phyloP scores from a whole-genome alignment of 1,139 yeast genomes.

The Yamadazyma oceani region DNA sequence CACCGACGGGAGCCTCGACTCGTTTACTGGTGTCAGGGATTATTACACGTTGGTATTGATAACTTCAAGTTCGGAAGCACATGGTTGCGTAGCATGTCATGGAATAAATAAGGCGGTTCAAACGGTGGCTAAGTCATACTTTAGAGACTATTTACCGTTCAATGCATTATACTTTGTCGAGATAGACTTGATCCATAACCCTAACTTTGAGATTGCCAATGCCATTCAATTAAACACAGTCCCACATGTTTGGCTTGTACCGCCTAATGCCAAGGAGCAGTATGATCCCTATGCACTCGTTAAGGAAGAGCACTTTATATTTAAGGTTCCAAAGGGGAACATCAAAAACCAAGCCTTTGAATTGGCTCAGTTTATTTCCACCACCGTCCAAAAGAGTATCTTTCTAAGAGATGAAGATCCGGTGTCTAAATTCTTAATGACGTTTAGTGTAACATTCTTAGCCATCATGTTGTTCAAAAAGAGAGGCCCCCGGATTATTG shows the following conservation, averaged over 20 bases:
- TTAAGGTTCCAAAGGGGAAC: constrained; percentile 28
- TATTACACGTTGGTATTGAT: constrained; percentile 36
- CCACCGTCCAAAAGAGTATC: constrained; percentile 42
- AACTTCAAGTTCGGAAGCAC: constrained; percentile 36
- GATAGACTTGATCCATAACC: constrained; percentile 49
- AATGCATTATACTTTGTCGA: constrained; percentile 45
- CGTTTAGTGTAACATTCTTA: constrained; percentile 47
- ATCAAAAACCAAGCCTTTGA: constrained; percentile 36
- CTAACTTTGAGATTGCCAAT: constrained; percentile 35
- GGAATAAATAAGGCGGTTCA: constrained; percentile 9
- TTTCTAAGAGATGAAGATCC: constrained; percentile 44
- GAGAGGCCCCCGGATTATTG: constrained; percentile 38
- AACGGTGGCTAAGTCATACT: constrained; percentile 38
- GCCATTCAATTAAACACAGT: constrained; percentile 46
- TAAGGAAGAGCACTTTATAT: constrained; percentile 32
- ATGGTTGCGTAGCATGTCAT: constrained; percentile 34
- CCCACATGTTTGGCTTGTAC: constrained; percentile 67
- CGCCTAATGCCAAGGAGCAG: constrained; percentile 39
- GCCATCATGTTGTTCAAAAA: constrained; percentile 51
- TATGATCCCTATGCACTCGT: constrained; percentile 27
- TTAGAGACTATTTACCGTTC: constrained; percentile 37
- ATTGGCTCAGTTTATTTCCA: constrained; percentile 55
- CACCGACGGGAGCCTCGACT: constrained; percentile 28
- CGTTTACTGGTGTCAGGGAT: constrained; percentile 35
- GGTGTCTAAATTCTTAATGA: constrained; percentile 38